These are phyloP conservation scores for Diplodia seriata DNA, from an alignment of 2,329 filamentous ascomycete genomes.

Conservation along the genomic window DNA sequence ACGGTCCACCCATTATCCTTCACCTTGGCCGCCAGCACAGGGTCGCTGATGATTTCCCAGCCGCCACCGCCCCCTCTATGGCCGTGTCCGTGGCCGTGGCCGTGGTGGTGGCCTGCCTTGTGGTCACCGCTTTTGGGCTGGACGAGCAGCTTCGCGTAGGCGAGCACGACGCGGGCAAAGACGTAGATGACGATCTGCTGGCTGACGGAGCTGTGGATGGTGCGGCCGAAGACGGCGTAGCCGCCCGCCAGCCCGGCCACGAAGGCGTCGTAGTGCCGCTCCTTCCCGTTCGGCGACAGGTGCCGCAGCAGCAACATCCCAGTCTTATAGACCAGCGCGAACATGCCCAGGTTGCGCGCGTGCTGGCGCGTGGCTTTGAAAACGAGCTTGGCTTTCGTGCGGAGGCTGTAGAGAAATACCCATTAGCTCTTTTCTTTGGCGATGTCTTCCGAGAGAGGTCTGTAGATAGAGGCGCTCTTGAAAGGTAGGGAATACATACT, in stretches of 20 bases:
- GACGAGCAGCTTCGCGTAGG: conserved; percentile 81
- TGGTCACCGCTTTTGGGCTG: conserved; percentile 58
- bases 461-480: background rate
- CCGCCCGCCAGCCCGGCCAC: conserved; percentile 86
- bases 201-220: conserved; percentile 78
- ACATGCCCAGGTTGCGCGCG: conserved; percentile 88
- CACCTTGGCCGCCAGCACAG: conserved; percentile 48
- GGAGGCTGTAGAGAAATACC: conserved; percentile 58
- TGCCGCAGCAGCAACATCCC: conserved; percentile 77
- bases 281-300: conserved; percentile 57
- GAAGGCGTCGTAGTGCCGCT: conserved; percentile 81
- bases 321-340: conserved; percentile 89
- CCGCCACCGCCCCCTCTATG: conserved; percentile 48
- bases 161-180: conserved; percentile 87
- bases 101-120: background rate
- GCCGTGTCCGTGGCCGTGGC: conserved; percentile 10
- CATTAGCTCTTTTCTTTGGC: background rate
- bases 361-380: conserved; percentile 88
- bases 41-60: conserved; percentile 49
- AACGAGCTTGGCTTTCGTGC: conserved; percentile 78
- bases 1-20: conserved; percentile 81
- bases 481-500: conserved; percentile 59
- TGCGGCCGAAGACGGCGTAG: conserved; percentile 90
- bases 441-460: no score
- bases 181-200: conserved; percentile 99